phyloP scores from a whole-genome alignment of 306 rosid genomes.

The Neltuma alba region DNA sequence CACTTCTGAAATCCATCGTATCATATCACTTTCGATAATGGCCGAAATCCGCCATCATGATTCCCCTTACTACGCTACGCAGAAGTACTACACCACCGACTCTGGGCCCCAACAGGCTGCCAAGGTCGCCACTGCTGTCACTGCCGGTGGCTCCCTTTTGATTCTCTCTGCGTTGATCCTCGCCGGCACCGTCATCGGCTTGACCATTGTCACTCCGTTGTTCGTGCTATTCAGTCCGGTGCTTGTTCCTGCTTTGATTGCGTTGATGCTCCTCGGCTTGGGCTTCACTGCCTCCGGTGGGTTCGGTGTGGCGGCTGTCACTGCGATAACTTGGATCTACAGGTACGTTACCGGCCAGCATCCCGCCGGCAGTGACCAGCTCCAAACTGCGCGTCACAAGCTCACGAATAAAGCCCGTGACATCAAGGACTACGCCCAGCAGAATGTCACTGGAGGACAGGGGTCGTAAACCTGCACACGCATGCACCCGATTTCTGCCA shows the following conservation, averaged over 20 bases:
- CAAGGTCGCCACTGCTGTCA: constrained; percentile 64
- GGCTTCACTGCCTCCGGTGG: constrained; percentile 80
- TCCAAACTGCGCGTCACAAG: constrained; percentile 57
- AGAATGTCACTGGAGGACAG: constrained; percentile 40
- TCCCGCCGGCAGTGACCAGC: constrained; percentile 53
- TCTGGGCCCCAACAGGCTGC: constrained; percentile 46
- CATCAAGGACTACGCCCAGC: constrained; percentile 77
- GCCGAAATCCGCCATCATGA: constrained; percentile 43
- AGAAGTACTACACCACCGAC: constrained; percentile 2
- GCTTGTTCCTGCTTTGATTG: constrained; percentile 63
- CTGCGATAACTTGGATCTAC: constrained; percentile 71
- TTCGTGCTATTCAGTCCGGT: constrained; percentile 88
- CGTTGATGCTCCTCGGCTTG: constrained; percentile 37
- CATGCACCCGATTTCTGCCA: background rate
- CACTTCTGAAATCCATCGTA: background rate
- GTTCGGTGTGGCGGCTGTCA: constrained; percentile 71
- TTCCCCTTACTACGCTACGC: background rate
- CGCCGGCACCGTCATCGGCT: constrained; percentile 55
- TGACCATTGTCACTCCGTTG: constrained; percentile 66
- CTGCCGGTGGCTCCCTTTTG: constrained; percentile 68
- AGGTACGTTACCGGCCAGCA: constrained; percentile 58
- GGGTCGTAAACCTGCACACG: constrained; percentile 31
- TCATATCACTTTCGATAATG: constrained; percentile 31
- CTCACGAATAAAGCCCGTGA: constrained; percentile 68
- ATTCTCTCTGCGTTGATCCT: constrained; percentile 56